Evolutionary conservation across 2,329 filamentous ascomycete species (phyloP).

Genomic region (Fragosphaeria purpurea): DNA sequence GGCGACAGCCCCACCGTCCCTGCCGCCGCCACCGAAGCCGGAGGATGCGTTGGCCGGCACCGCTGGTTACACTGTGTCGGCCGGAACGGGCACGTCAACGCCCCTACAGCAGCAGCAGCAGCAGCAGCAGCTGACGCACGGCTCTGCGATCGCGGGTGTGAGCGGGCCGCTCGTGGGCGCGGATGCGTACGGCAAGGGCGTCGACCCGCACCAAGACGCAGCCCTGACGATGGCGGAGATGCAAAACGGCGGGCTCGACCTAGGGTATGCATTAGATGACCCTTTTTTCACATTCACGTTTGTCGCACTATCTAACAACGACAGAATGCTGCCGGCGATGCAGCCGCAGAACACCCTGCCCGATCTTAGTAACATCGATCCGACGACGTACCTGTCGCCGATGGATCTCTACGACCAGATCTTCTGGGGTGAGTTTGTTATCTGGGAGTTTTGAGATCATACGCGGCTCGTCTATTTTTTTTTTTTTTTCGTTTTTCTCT

Average conservation of each 20-base stretch:
- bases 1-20: neutral
- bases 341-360: conserved; percentile 28
- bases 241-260: conserved; percentile 39
- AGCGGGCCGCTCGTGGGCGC: too few species aligned
- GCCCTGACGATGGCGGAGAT: conserved; percentile 56
- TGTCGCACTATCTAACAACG: neutral
- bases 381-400: conserved; percentile 50
- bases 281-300: neutral
- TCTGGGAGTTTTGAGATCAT: too few species aligned
- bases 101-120: conserved; percentile 24
- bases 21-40: conserved; percentile 23
- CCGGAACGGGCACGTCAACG: conserved; percentile 35
- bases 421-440: conserved; percentile 46
- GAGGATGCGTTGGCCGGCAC: conserved; percentile 23
- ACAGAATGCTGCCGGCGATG: conserved; percentile 23
- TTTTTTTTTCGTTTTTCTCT: neutral
- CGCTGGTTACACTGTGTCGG: conserved; percentile 1
- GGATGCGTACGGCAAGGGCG: conserved; percentile 12
- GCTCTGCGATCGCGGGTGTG: too few species aligned
- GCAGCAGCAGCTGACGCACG: too few species aligned
- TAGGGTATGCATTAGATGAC: conserved; percentile 7
- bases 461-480: neutral
- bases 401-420: conserved; percentile 61
- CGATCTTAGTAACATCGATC: conserved; percentile 40
- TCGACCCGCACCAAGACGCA: conserved; percentile 50